Base-by-base conservation (phyloP, 148 eudicot genomes). In the Limonium bicolor region DNA sequence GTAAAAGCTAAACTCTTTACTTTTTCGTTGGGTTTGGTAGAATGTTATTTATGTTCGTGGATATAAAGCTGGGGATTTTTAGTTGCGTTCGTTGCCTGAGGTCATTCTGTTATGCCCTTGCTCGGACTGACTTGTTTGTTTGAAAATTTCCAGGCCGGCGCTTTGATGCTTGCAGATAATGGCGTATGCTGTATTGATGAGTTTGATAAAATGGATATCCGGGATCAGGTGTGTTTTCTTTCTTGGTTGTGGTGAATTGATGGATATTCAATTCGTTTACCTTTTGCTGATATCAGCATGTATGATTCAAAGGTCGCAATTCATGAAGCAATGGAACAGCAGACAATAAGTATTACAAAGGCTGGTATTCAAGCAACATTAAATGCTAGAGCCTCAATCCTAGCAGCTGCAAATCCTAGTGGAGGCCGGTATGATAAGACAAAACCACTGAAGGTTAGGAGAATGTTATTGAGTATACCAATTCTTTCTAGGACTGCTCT, bases 281-380 rank as follows among this genome's bases (percentile, higher is more conserved):
- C n/a, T n/a, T n/a, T n/a, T n/a, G n/a, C n/a, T n/a, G n/a, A n/a
- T n/a, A n/a, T n/a, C n/a, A n/a, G n/a, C n/a, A n/a, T n/a, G n/a
- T n/a, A n/a, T n/a, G n/a, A n/a, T n/a, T n/a, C n/a, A 2, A 43
- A 90, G 99, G 99, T 90, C 58, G 99, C 99, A 49, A 90, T 90
- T 63, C 99, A 90, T 51, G 99, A 90, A 85, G 99, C 99, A 15
- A 90, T 90, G 99, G 99, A 90, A 49, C 99, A 90, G 58, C 99
- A 90, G 65, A 90, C 99, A 4, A 90, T 90, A 55, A 90, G 99
- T 70, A 90, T 90, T 23, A 90, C 99, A 18, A 90, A 90, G 71
- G 99, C 99, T 34, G 99, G 99, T 53, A 90, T 90, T 64, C 99
- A 90, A 51, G 99, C 99, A 24, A 90, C 99, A 37, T 36, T 90